Base-by-base conservation (phyloP, 148 eudicot species). In the Nepenthes mirabilis region DNA sequence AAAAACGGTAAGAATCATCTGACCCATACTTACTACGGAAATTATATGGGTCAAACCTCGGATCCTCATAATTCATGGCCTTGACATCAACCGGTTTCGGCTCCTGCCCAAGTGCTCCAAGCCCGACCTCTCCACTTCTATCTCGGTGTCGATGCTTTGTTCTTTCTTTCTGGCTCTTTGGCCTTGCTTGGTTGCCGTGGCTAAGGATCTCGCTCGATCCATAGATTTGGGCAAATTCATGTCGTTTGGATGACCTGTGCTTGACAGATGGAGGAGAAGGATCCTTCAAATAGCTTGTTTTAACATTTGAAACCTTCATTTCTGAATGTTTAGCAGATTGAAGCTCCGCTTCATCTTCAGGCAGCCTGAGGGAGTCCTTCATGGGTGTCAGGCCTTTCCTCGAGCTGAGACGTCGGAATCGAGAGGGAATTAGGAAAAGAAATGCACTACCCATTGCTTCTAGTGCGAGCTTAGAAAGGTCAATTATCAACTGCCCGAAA, bases 121-220 rank as follows among this genome's bases (percentile, higher is more conserved):
- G 67, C 14, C 14, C 74, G 10, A 65, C 71, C 71, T 89, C 97
- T 54, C 90, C 86, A 63, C 82, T 77, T 67, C 78, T 86, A 7
- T 90, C 94, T 34, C 86, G 68, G 37, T 72, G 75, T 6, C 97
- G 84, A 79, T 90, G 97, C 81, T 83, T 90, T 50, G 80, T 52
- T 72, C 90, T 78, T 49, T 90, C 97, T 64, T 90, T 86, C 66
- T 83, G 90, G 68, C 81, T 68, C 70, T 86, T 90, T 2, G 90
- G 76, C 66, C 86, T 79, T 37, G 65, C 69, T 34, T 73, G 96
- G 23, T 63, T 62, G 40, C 53, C 61, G 32, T 74, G 67, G 34
- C 73, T 62, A 60, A 82, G 78, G 34, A 59, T 75, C 51, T 83
- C 97, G 14, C 80, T 70, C 3, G 89, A 64, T 23, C 85, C 95